These are phyloP conservation scores for Beauveria sp. DNA, from an alignment of 2,329 filamentous ascomycete genomes.

Conservation along the genomic window DNA sequence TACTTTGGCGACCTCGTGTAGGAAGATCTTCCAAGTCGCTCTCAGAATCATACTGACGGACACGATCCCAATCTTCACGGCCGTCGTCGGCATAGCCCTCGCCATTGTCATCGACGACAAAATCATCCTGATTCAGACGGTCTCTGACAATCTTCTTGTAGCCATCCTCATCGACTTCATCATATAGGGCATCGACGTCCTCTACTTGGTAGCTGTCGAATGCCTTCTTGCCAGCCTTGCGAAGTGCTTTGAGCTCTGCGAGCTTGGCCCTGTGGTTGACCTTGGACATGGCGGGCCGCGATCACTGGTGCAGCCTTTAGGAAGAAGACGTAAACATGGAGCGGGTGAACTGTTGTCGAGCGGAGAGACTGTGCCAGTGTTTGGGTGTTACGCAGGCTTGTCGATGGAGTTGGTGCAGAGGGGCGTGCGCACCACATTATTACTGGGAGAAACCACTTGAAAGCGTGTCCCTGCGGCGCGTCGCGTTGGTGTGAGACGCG, in stretches of 20 bases:
- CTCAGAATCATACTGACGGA: slow-evolving; percentile 62
- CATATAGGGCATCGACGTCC: slow-evolving; percentile 79
- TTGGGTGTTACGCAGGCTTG: background rate
- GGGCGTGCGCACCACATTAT: background rate
- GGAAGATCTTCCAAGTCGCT: slow-evolving; percentile 47
- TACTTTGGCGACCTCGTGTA: slow-evolving; percentile 39
- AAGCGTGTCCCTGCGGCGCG: slow-evolving; percentile 2
- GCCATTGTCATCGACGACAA: slow-evolving; percentile 97
- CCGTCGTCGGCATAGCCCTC: slow-evolving; percentile 96
- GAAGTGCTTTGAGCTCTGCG: slow-evolving; percentile 76
- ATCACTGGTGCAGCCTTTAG: background rate
- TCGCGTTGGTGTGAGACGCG: slow-evolving; percentile 9
- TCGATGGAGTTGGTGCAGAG: slow-evolving; percentile 1
- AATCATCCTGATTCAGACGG: slow-evolving; percentile 88
- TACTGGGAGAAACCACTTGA: background rate
- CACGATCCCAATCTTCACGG: slow-evolving; percentile 84
- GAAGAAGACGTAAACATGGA: background rate
- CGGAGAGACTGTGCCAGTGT: background rate
- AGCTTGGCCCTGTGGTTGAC: slow-evolving; percentile 42
- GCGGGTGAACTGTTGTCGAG: background rate
- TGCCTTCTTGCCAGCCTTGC: slow-evolving; percentile 84
- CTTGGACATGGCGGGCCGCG: slow-evolving; percentile 27
- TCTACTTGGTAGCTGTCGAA: slow-evolving; percentile 81
- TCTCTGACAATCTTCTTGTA: slow-evolving; percentile 94
- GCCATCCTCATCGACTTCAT: slow-evolving; percentile 91